A percentile compares a stretch with the other conserved stretches of the same genome.
These are phyloP conservation scores for Castanea mollissima DNA, from an alignment of 306 rosid genomes.

Conservation along the genomic window DNA sequence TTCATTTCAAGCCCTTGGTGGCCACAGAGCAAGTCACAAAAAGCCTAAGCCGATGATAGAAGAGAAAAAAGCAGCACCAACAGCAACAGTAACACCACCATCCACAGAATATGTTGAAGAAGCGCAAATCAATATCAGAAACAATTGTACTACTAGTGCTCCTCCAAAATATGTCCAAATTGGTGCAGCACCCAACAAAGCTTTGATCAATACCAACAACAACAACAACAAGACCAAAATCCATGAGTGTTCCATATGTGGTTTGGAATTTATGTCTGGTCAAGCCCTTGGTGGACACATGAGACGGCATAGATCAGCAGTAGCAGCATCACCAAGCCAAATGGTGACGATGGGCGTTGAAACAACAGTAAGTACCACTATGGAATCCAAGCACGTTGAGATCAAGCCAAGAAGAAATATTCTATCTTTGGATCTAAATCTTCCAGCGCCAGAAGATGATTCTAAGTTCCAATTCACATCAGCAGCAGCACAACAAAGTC, in stretches of 20 bases:
- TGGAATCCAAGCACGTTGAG: not conserved
- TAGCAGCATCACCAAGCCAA: conserved; percentile 23
- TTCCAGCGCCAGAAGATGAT: conserved; percentile 90
- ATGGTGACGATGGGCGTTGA: not conserved
- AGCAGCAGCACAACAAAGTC: conserved; percentile 39
- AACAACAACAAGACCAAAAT: conserved; percentile 40
- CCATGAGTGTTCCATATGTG: conserved; percentile 93
- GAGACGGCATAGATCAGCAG: conserved; percentile 70
- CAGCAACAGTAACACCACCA: too few species aligned
- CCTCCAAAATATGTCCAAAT: conserved; percentile 24
- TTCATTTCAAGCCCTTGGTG: conserved; percentile 99
- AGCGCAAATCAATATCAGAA: conserved; percentile 12
- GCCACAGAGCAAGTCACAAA: conserved; percentile 95
- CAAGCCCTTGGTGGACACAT: conserved; percentile 97
- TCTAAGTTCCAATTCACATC: conserved; percentile 51
- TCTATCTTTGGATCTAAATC: conserved; percentile 76
- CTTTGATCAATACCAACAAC: not conserved
- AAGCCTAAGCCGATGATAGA: conserved; percentile 38
- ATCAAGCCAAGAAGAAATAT: conserved; percentile 46
- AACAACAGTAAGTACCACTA: not conserved
- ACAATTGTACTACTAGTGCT: not conserved
- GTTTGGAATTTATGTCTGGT: conserved; percentile 78
- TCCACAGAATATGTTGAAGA: conserved; percentile 22
- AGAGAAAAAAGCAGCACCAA: conserved; percentile 26
- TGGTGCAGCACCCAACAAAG: conserved; percentile 10